Evolutionary conservation across 2,329 filamentous ascomycete species (phyloP), one percentile per base, ranked within the genome.

Genomic region (Xylariaceae sp.): DNA sequence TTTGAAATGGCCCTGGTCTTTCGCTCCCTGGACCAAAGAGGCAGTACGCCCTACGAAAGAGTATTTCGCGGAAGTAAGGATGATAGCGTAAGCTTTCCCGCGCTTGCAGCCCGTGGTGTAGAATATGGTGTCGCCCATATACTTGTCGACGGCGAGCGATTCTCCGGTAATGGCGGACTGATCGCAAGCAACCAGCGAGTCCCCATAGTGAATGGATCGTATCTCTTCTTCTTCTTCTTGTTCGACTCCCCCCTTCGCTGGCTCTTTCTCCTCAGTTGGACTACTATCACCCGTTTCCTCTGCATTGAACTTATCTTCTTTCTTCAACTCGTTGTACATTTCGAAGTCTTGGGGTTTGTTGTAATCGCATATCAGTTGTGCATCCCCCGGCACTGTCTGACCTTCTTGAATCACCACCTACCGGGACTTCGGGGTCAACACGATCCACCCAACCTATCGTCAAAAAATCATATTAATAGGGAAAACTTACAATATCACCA

Each of bases 51-150:
- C 87, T 70, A 89, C 86, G 76, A 89, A 90, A 55, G 86, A 89
- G 73, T 81, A 79, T 68, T 80, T 83, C 52, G 87, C 87, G 58
- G 84, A 83, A 61, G 84, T 81, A 55, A 80, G 80, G 66, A 84
- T 80, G 59, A 90, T 78, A 66, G 78, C 84, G 71, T 86, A 89
- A 56, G 85, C 83, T 75, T 88, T 88, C 67, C 87, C 86, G 69
- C 87, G 86, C 80, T 89, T 90, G 79, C 87, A 89, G 65, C 87
- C 86, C 60, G 87, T 89, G 58, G 87, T 89, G 77, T 89, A 89
- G 79, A 88, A 89, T 68, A 86, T 79, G 58, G 80, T 76, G 67
- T 89, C 87, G 58, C 85, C 84, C 82, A 90, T 87, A 76, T 87
- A 88, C 74, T 87, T 87, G 73, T 87, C 85, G 59, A 89, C 87